Conservation (phyloP, 2,329 filamentous ascomycete species). For the Rachicladosporium sp. region DNA sequence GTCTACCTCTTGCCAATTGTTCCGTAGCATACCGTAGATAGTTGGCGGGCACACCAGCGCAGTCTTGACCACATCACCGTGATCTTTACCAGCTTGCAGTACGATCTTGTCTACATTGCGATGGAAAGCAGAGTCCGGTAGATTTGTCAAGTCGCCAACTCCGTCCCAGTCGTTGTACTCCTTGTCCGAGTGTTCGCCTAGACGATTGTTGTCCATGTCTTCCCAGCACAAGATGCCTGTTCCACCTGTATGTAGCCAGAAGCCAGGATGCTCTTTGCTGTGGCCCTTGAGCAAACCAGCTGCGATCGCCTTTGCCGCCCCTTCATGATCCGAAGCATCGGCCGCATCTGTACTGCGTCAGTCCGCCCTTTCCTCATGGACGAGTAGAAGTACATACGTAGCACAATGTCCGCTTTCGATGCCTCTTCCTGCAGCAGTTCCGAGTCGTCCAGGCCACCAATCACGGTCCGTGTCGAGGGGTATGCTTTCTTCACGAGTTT, state of each 20-base stretch:
- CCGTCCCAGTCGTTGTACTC: constrained; percentile 49
- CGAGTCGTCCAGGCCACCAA: constrained; percentile 38
- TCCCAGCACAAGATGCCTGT: constrained; percentile 44
- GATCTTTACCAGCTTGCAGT: constrained; percentile 34
- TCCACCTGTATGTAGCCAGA: constrained; percentile 42
- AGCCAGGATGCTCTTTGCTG: constrained; percentile 23
- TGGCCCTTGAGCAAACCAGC: constrained; percentile 38
- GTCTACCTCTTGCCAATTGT: background rate
- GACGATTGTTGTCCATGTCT: constrained; percentile 34
- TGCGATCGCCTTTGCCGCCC: constrained; percentile 38
- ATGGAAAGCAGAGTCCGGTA: constrained; percentile 50
- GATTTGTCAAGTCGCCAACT: constrained; percentile 37
- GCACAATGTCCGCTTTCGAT: constrained; percentile 40
- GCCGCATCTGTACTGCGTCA: constrained; percentile 27
- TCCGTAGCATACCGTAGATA: constrained; percentile 40
- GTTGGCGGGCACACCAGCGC: constrained; percentile 56
- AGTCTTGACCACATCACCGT: constrained; percentile 42
- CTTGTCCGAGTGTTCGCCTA: constrained; percentile 37
- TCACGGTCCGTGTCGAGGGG: constrained; percentile 34
- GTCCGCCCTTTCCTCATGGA: background rate
- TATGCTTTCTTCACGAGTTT: constrained; percentile 25
- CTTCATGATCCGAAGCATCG: constrained; percentile 35
- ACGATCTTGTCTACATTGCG: constrained; percentile 60
- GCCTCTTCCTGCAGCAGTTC: constrained; percentile 35
- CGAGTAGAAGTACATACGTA: constrained; percentile 21